Evolutionary conservation across 2,329 filamentous ascomycete genomes (phyloP).

Genomic region (Tricladium varicosporioides): DNA sequence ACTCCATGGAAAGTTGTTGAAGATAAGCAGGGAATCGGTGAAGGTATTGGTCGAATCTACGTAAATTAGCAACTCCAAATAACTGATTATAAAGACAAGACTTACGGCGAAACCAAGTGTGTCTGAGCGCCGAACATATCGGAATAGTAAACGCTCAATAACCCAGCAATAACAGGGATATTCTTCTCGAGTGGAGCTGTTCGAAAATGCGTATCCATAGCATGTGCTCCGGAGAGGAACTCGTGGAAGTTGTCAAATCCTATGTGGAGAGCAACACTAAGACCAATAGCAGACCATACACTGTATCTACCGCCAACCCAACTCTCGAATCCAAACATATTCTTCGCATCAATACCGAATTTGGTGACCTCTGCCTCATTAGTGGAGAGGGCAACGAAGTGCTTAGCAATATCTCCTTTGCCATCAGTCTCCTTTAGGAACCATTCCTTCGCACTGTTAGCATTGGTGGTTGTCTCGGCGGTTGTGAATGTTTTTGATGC

Average conservation of each 20-base stretch:
- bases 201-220: slow-evolving; percentile 98
- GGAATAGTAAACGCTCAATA: slow-evolving; percentile 97
- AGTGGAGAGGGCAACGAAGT: slow-evolving; percentile 97
- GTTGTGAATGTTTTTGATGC: slow-evolving; percentile 99
- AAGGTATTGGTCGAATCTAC: slow-evolving; percentile 95
- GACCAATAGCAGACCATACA: slow-evolving; percentile 96
- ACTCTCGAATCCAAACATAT: slow-evolving; percentile 99
- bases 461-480: slow-evolving; percentile 94
- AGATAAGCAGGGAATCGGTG: slow-evolving; percentile 99
- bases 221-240: slow-evolving; percentile 90
- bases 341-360: slow-evolving; percentile 97
- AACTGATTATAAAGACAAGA: slow-evolving; percentile 23
- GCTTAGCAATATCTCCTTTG: slow-evolving; percentile 91
- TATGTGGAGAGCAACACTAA: slow-evolving; percentile 92
- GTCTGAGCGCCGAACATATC: slow-evolving; percentile 99
- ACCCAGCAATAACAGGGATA: slow-evolving; percentile 87
- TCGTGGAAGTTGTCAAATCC: slow-evolving; percentile 97
- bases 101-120: slow-evolving; percentile 90
- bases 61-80: slow-evolving; percentile 47
- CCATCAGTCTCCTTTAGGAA: slow-evolving; percentile 79
- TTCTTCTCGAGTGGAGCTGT: slow-evolving; percentile 89
- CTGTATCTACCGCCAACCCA: slow-evolving; percentile 99
- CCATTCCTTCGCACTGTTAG: slow-evolving; percentile 95
- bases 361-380: slow-evolving; percentile 95
- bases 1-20: slow-evolving; percentile 99